A percentile compares a stretch with the other conserved stretches of the same genome.
Conservation (phyloP, 345 rosid genomes). For the Excoecaria agallocha region DNA sequence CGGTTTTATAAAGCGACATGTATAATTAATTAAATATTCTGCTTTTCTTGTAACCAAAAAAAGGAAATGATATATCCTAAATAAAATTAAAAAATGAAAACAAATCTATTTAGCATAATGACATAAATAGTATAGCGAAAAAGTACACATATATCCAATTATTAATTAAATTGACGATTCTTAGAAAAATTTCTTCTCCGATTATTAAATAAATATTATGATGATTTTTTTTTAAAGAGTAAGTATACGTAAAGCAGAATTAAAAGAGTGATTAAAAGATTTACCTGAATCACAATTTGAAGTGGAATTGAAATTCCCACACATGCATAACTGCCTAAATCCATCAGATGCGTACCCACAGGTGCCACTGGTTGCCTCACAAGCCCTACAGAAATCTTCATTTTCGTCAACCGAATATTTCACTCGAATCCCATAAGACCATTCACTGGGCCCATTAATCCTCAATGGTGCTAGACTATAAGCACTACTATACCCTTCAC, state of each 20-base stretch:
- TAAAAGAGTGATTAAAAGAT: not conserved
- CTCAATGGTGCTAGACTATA: constrained; percentile 68
- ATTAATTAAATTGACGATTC: no score
- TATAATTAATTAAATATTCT: no score
- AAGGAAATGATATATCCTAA: no score
- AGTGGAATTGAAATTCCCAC: constrained; percentile 61
- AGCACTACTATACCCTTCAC: constrained; percentile 87
- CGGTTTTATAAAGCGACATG: no score
- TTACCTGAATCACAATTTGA: constrained; percentile 78
- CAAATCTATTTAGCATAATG: no score
- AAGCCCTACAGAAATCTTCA: constrained; percentile 68
- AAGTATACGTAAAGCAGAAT: not conserved
- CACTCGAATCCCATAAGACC: constrained; percentile 79
- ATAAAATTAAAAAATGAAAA: no score
- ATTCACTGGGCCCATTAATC: constrained; percentile 45
- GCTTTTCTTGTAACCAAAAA: no score
- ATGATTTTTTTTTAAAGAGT: not conserved
- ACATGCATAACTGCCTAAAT: constrained; percentile 69
- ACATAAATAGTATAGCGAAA: no score
- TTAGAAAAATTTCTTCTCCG: no score
- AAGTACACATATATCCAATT: no score
- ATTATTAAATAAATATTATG: no score
- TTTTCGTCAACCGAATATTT: constrained; percentile 71
- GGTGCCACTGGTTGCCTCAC: constrained; percentile 80
- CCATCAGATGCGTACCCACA: constrained; percentile 71